These are phyloP conservation scores for Plasmodium falciparum DNA, from an alignment of 169 alveolate genomes.

Conservation along the genomic window DNA sequence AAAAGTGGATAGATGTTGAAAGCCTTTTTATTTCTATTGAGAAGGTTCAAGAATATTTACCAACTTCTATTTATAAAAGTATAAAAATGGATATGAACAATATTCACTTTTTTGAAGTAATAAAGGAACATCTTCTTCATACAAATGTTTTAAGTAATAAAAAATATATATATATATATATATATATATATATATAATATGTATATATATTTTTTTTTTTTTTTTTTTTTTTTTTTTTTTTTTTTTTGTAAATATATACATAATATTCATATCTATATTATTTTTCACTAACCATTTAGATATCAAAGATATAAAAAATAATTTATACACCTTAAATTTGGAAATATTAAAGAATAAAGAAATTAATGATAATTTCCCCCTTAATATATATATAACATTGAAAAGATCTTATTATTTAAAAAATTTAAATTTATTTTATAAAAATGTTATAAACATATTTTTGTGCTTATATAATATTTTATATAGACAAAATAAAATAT, in stretches of 20 bases:
- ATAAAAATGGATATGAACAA: constrained; percentile 22
- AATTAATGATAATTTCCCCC: neutral
- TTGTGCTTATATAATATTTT: constrained; percentile 24
- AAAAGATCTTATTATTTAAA: constrained; percentile 47
- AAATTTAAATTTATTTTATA: constrained; percentile 30
- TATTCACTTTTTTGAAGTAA: neutral
- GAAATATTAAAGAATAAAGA: neutral
- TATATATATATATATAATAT: neutral
- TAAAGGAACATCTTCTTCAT: neutral
- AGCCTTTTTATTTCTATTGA: constrained; percentile 16
- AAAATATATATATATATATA: neutral
- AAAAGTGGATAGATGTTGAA: constrained; percentile 13
- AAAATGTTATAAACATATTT: constrained; percentile 38
- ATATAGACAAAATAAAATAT: constrained; percentile 45
- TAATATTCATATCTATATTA: neutral
- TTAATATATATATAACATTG: constrained; percentile 10
- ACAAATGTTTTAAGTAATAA: neutral
- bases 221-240: neutral
- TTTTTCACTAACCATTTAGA: neutral
- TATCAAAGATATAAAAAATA: constrained; percentile 14
- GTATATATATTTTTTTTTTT: neutral
- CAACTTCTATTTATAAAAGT: constrained; percentile 22
- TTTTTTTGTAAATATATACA: neutral
- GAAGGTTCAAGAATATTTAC: constrained; percentile 18
- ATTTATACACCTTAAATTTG: constrained; percentile 2